Evolutionary conservation across 2,329 filamentous ascomycete genomes (phyloP).

Genomic region (Fusarium kyushuense): DNA sequence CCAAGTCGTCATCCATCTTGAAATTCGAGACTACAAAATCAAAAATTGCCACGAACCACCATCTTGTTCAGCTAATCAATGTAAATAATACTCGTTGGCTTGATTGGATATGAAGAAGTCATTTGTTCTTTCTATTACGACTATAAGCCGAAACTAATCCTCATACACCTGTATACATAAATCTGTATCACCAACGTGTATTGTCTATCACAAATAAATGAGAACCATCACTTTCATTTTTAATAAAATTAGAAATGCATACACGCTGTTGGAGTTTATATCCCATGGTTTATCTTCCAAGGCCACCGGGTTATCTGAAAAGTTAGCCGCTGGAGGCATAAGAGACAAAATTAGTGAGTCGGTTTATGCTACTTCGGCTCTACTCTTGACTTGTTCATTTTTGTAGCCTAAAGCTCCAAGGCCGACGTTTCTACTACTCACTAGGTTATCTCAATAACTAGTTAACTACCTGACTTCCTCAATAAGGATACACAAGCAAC

Average conservation of each 20-base stretch:
- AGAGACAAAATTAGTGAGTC: no score
- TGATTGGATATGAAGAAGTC: neutral
- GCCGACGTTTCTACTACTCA: no score
- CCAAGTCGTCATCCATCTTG: conserved; percentile 27
- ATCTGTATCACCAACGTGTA: neutral
- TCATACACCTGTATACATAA: neutral
- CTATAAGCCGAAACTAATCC: neutral
- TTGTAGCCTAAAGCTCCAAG: no score
- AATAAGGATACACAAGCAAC: no score
- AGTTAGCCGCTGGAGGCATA: no score
- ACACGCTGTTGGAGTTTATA: neutral
- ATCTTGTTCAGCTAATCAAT: neutral
- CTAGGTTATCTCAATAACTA: no score
- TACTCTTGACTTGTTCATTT: no score
- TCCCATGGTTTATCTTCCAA: neutral
- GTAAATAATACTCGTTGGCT: neutral
- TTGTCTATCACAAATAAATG: neutral
- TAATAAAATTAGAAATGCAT: neutral
- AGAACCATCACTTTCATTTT: neutral
- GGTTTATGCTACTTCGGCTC: no score
- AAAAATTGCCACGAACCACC: conserved; percentile 1
- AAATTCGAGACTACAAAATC: neutral
- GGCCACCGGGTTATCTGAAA: no score
- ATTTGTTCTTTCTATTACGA: neutral
- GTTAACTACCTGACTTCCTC: no score